Conservation (phyloP, 2,329 filamentous ascomycete genomes). For the Peltaster fructicola region DNA sequence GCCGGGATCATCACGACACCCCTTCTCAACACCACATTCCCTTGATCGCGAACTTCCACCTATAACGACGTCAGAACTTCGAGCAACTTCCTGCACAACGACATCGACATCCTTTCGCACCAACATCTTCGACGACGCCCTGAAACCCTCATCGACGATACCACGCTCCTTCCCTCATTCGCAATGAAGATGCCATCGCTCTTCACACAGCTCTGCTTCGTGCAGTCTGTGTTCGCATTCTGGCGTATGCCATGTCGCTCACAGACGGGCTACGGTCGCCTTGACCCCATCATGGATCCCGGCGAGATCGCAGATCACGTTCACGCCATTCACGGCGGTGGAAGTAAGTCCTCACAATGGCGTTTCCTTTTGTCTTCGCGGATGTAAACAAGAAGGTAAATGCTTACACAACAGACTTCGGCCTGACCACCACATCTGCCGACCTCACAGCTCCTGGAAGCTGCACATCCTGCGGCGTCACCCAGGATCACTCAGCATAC, state of each 20-base stretch:
- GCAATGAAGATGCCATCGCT: conserved; percentile 5
- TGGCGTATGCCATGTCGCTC: conserved; percentile 80
- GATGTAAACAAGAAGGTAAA: neutral
- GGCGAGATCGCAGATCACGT: conserved; percentile 45
- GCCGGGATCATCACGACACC: no score
- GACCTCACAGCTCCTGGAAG: conserved; percentile 40
- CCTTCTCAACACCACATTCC: no score
- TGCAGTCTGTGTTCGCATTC: conserved; percentile 39
- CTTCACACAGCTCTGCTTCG: conserved; percentile 13
- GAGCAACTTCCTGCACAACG: no score
- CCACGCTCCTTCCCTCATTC: no score
- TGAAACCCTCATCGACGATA: no score
- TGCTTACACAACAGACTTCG: conserved; percentile 43
- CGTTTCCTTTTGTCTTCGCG: no score
- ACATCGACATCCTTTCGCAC: no score
- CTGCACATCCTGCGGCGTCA: conserved; percentile 69
- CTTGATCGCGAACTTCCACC: no score
- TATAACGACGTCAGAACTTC: no score
- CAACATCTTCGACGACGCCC: no score
- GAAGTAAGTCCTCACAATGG: conserved; percentile 48
- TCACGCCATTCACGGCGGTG: conserved; percentile 60
- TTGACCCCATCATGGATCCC: conserved; percentile 59
- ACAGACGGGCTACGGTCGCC: conserved; percentile 47
- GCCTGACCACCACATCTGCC: conserved; percentile 36
- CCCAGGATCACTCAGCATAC: conserved; percentile 72